Evolutionary conservation across 495 filamentous ascomycete species (phyloP), one percentile per base, ranked within the genome.

Genomic region (Hypoxylon cercidicola): DNA sequence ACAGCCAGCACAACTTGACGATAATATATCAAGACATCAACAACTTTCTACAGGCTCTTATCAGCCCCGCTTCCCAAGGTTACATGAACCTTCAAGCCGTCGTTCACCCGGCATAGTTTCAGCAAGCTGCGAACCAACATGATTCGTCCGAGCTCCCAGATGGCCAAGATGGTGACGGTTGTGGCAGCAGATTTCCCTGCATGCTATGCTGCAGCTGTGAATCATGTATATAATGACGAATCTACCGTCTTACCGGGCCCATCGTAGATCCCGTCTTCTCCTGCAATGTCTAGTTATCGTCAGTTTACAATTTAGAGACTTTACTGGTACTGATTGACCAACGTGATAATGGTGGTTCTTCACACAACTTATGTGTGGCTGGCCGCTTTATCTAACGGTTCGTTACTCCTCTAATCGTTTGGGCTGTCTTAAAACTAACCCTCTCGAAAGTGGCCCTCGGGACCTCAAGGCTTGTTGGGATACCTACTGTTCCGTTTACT

Each of bases 401-500:
- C 25, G 66, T 68, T 9, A 13, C 54, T 62, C 0, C 23, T 30
- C 55, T 23, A 21, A 59, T 34, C 12, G n/a, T 48, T n/a, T 12
- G 1, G 20, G 7, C 30, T 21, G 10, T 30, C 35, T 55, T 15
- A 23, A 11, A 41, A 37, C 60, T 64, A 56, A 58, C 45, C 13
- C 28, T 41, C 3, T 5, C 34, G 11, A 16, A 54, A 68, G 64
- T 39, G 20, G 34, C 40, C 8, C 20, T 55, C n/a, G 59, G 49
- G 18, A 16, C 64, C 34, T 67, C 71, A 11, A 62, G 68, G 32
- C 39, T 69, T 53, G 50, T 71, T 4, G 73, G 69, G 9, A 75
- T 82, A 39, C 79, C 78, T 30, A 77, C 69, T 3, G 60, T 75
- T 8, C 73, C 78, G 3, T 81, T 80, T 61, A 69, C 66, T 2